Base-by-base conservation (phyloP, 768 basidiomycete species). In the Mrakia hoshinonis region DNA sequence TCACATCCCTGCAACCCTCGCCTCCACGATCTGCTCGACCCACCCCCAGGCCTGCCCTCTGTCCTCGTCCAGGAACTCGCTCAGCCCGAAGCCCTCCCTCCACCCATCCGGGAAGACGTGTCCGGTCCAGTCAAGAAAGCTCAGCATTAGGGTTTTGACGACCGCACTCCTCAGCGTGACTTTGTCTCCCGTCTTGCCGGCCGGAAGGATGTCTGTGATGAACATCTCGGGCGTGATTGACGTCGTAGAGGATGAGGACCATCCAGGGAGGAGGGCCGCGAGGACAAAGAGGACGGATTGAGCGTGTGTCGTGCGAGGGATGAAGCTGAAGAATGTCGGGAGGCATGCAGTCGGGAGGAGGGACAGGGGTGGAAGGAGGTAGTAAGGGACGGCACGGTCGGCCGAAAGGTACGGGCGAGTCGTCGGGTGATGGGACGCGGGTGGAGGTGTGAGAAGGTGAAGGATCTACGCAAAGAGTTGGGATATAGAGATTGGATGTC, bases 101-200 rank as follows among this genome's bases (percentile, higher is more conserved):
- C 58, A 61, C 2, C 34, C 34, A 11, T n/a, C 18, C 36, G 18
- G 31, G 22, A 61, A n/a, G 13, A 34, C 13, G 10, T 26, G 5
- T 13, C 54, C 54, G 26, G 24, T 38, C 34, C 31, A 61, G 22
- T 39, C 34, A 11, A 61, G 34, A 22, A 22, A 36, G 22, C 20
- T 36, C 58, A 61, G 31, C 58, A 61, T 61, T 22, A 61, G n/a
- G 18, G 36, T 31, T 31, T 61, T 61, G 31, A 61, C 58, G 22
- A 38, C 18, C 12, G 58, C 58, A 11, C 18, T 39, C 58, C 58
- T 36, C 31, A 39, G 18, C 15, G 36, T 38, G 7, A 43, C 43
- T 43, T 43, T 6, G 43, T 43, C 15, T 7, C 43, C 7, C 58
- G 34, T 61, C 36, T 39, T 61, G 31, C 58, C 58, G 4, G 11